These are phyloP conservation scores for Tilletiopsis washingtonensis DNA, from an alignment of 1,284 basidiomycete species.

Conservation along the genomic window DNA sequence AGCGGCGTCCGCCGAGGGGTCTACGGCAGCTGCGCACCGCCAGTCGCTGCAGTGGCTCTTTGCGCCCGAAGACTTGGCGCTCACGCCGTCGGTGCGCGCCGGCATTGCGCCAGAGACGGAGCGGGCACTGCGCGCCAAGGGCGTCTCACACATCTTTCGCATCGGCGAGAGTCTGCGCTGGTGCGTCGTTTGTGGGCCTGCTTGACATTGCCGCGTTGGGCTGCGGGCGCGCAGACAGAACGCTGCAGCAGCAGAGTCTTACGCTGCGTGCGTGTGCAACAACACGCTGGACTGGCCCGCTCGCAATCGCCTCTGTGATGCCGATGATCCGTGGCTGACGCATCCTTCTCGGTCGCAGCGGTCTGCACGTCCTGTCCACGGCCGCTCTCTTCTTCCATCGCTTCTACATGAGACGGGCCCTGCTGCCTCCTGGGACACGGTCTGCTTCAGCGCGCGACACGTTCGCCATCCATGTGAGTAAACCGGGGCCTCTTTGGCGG, in stretches of 20 bases:
- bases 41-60: neutral
- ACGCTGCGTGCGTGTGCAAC: too few species aligned
- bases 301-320: too few species aligned
- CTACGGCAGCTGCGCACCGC: too few species aligned
- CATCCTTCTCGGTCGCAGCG: too few species aligned
- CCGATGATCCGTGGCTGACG: too few species aligned
- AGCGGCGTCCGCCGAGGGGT: too few species aligned
- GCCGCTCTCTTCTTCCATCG: slow-evolving; percentile 85
- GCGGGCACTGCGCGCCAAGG: neutral
- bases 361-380: slow-evolving; percentile 31
- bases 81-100: neutral
- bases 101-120: neutral
- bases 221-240: too few species aligned
- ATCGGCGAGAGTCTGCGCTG: neutral
- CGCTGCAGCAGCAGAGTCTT: too few species aligned
- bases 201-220: too few species aligned
- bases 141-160: neutral
- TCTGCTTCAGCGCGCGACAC: slow-evolving; percentile 56
- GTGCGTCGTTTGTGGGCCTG: too few species aligned
- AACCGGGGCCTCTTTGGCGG: slow-evolving; percentile 44
- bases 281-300: too few species aligned
- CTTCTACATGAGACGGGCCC: slow-evolving; percentile 86
- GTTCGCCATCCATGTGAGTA: slow-evolving; percentile 52
- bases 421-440: slow-evolving; percentile 47
- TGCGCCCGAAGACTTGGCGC: neutral